Conservation (phyloP, 257 asterid genomes). For the Lycium ferocissimum region DNA sequence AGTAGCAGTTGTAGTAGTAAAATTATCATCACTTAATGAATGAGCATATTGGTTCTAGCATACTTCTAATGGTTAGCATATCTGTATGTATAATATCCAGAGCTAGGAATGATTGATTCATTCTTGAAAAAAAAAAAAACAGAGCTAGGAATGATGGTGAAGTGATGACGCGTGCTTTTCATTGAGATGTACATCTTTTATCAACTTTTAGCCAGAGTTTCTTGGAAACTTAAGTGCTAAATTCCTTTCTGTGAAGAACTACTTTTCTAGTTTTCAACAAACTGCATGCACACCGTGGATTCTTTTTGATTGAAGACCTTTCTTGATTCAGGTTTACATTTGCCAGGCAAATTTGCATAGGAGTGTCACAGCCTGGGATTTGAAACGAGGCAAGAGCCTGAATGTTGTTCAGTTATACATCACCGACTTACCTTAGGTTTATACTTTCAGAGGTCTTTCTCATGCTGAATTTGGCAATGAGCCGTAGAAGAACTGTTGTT, state of each 20-base stretch:
- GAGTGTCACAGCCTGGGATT: slow-evolving; percentile 8
- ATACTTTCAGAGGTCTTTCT: slow-evolving; percentile 23
- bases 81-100: not conserved
- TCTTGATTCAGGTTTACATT: slow-evolving; percentile 15
- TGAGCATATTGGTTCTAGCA: slow-evolving; percentile 3
- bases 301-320: not conserved
- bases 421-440: slow-evolving; percentile 21
- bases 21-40: not conserved
- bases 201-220: slow-evolving; percentile 2
- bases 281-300: not conserved
- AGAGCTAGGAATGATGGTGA: not conserved
- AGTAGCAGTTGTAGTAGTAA: not conserved
- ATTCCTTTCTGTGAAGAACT: not conserved
- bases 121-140: not conserved
- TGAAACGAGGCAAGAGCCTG: slow-evolving; percentile 8
- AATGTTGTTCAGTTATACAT: slow-evolving; percentile 24
- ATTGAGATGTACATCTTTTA: not conserved
- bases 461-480: slow-evolving; percentile 10
- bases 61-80: not conserved
- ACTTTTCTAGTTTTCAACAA: slow-evolving; percentile 7
- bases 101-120: not conserved
- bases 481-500: slow-evolving; percentile 1
- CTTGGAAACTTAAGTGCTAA: not conserved
- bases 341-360: not conserved
- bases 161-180: not conserved